Conservation (phyloP, 176 grass and related monocot species). For the Rhynchospora pubera region DNA sequence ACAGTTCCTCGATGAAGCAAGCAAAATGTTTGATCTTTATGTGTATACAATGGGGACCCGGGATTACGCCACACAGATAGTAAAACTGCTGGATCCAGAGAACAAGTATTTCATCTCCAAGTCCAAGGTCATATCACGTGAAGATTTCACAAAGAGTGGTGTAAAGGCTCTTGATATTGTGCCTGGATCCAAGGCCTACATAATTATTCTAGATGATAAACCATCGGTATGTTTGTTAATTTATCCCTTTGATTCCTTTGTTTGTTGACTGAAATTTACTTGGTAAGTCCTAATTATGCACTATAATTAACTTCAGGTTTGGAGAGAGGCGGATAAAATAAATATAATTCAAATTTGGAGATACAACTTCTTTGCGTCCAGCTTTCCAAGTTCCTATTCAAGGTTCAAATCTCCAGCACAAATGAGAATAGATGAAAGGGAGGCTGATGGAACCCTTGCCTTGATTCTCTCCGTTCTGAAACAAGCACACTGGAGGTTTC, state of each 20-base stretch:
- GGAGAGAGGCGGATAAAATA: neutral
- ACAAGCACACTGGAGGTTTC: neutral
- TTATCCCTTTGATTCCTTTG: neutral
- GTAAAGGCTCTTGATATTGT: neutral
- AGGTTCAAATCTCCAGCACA: neutral
- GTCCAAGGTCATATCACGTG: neutral
- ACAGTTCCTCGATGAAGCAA: constrained; percentile 64
- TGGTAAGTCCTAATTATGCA: neutral
- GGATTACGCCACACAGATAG: neutral
- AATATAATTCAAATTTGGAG: neutral
- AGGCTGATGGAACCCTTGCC: neutral
- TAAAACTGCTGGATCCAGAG: neutral
- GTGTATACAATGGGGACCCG: neutral
- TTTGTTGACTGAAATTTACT: neutral
- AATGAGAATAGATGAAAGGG: neutral
- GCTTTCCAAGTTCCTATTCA: neutral
- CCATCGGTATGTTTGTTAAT: neutral
- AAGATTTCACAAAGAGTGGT: neutral
- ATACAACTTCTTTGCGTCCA: neutral
- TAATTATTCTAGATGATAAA: neutral
- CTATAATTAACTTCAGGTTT: neutral
- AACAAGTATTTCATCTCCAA: neutral
- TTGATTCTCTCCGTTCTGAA: neutral
- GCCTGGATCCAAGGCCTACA: neutral
- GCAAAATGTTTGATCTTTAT: neutral